These are phyloP conservation scores for Viola pubescens DNA, from an alignment of 441 rosid genomes.

Conservation along the genomic window DNA sequence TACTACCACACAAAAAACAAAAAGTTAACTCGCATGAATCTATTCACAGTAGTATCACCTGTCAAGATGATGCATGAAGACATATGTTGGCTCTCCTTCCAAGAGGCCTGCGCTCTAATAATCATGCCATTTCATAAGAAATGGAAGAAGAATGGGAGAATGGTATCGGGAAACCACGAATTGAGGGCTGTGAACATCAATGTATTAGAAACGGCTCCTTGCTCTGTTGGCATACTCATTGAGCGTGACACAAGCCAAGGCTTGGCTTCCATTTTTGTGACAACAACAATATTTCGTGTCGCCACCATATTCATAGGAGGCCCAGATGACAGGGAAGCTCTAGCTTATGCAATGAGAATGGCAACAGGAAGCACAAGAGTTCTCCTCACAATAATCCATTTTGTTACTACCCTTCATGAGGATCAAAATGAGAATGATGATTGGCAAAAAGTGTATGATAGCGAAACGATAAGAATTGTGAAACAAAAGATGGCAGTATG, in stretches of 20 bases:
- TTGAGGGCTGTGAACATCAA: conserved; percentile 25
- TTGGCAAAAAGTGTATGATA: conserved; percentile 17
- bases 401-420: not conserved
- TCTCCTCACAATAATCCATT: conserved; percentile 18
- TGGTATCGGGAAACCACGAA: conserved; percentile 17
- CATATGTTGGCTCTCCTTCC: conserved; percentile 33
- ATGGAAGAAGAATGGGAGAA: conserved; percentile 22
- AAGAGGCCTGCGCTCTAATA: conserved; percentile 24
- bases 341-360: conserved; percentile 37
- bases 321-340: conserved; percentile 8
- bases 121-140: conserved; percentile 39
- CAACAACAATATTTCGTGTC: conserved; percentile 9
- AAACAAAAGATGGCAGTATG: not conserved
- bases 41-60: conserved; percentile 36
- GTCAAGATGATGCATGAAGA: conserved; percentile 35
- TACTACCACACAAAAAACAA: conserved; percentile 16
- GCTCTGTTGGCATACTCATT: conserved; percentile 15
- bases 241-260: conserved; percentile 19
- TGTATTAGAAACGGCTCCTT: conserved; percentile 34
- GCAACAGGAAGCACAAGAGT: conserved; percentile 16
- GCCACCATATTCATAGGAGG: conserved; percentile 36
- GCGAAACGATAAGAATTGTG: conserved; percentile 17
- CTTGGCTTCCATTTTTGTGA: conserved; percentile 12
- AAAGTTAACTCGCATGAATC: conserved; percentile 16
- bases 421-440: not conserved